These are phyloP conservation scores for Podosphaera fusca DNA, from an alignment of 2,329 filamentous ascomycete species.

Conservation along the genomic window DNA sequence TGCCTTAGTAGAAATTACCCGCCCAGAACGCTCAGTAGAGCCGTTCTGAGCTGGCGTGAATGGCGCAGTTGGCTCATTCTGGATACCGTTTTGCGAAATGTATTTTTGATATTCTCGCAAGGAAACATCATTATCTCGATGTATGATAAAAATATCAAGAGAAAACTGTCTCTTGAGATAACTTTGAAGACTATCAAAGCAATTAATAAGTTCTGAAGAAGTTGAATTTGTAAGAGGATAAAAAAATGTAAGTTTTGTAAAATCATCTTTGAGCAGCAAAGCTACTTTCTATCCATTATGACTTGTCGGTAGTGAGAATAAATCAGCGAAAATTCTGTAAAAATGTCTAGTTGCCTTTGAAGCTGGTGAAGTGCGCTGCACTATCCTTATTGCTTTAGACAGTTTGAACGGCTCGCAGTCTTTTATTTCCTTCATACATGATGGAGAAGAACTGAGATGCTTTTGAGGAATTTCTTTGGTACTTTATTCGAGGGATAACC, in stretches of 20 bases:
- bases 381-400: neutral
- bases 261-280: neutral
- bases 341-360: conserved; percentile 1
- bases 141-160: too few species aligned
- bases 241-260: neutral
- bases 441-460: neutral
- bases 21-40: neutral
- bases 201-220: neutral
- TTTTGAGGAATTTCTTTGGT: neutral
- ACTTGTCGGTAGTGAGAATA: neutral
- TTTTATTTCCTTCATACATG: neutral
- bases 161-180: neutral
- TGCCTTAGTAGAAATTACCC: neutral
- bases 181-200: neutral
- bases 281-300: neutral
- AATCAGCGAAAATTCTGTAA: neutral
- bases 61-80: neutral
- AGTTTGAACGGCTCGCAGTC: neutral
- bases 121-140: neutral
- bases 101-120: neutral
- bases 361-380: neutral
- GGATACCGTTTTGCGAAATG: neutral
- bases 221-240: neutral
- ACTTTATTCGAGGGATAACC: neutral
- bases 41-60: neutral